Evolutionary conservation across 169 alveolate species (phyloP), one percentile per base, ranked within the genome.

Genomic region (Plasmodium billcollinsi): DNA sequence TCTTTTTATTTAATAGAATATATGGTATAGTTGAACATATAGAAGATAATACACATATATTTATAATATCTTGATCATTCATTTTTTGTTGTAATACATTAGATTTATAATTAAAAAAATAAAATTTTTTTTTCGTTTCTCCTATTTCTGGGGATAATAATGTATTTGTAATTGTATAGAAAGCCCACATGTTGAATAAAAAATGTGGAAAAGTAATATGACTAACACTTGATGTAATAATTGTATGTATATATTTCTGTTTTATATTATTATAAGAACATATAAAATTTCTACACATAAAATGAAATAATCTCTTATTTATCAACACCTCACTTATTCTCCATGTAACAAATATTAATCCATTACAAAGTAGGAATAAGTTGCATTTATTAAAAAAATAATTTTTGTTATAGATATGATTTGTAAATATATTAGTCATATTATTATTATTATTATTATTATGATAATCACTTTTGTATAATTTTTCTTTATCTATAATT

Each of bases 161-260:
- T 15, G 88, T 63, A 20, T 88, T 88, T 58, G 76, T 73, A 24
- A 88, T 76, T 12, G 88, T 71, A 33, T 75, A 74, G 26, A 88
- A 75, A 43, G 93, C 90, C 88, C 88, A 75, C 89, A 74, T 76
- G 39, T 76, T 88, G 65, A 78, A 76, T 59, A 88, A 61, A 69
- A 88, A 70, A 89, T 89, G 90, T n/a, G 90, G 90, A 58, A 73
- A 47, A 21, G 88, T 89, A 15, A 74, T 75, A 45, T 89, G 88
- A 73, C 89, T 88, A 89, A 72, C 88, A 93, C 95, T 88, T 18
- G 94, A 91, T 45, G 96, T 94, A 18, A 94, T 47, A 24, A 94
- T 65, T 18, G 96, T 94, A 69, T 94, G 95, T 56, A 69, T 92
- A 50, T 94, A 78, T 65, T 89, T 73, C 26, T 66, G 39, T 33